Percentiles rank a stretch among this genome's conserved stretches.
Conservation (phyloP, 345 rosid genomes). For the Hibiscus tridactylites region DNA sequence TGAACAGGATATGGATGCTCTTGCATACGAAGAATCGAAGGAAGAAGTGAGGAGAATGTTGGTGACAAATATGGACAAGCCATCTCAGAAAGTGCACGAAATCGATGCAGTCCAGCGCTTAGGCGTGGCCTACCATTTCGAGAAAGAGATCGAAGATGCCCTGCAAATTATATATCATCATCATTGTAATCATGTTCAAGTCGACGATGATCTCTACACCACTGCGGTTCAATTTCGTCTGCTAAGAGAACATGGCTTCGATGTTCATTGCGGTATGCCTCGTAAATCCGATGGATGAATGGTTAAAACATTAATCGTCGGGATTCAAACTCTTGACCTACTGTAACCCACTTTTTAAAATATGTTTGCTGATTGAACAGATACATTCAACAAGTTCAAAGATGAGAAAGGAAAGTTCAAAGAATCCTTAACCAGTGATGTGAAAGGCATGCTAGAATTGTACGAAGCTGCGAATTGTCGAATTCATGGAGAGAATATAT, state of each 20-base stretch:
- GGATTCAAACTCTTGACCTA: neutral
- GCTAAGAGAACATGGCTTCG: constrained; percentile 18
- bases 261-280: neutral
- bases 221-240: constrained; percentile 18
- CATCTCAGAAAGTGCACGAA: neutral
- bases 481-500: constrained; percentile 17
- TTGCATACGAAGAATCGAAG: neutral
- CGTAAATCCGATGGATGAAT: no score
- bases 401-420: constrained; percentile 13
- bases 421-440: neutral
- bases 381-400: constrained; percentile 7
- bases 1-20: neutral
- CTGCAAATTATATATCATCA: no score
- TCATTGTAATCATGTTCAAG: neutral
- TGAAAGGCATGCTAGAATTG: constrained; percentile 9
- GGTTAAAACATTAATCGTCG: no score
- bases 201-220: neutral
- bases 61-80: neutral
- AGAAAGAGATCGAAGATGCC: neutral
- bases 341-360: no score
- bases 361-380: constrained; percentile 1
- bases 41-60: neutral
- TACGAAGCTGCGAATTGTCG: constrained; percentile 14
- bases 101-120: constrained; percentile 10
- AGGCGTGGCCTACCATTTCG: constrained; percentile 23